These are phyloP conservation scores for Dactylella cylindrospora DNA, from an alignment of 2,329 filamentous ascomycete species.

Conservation along the genomic window DNA sequence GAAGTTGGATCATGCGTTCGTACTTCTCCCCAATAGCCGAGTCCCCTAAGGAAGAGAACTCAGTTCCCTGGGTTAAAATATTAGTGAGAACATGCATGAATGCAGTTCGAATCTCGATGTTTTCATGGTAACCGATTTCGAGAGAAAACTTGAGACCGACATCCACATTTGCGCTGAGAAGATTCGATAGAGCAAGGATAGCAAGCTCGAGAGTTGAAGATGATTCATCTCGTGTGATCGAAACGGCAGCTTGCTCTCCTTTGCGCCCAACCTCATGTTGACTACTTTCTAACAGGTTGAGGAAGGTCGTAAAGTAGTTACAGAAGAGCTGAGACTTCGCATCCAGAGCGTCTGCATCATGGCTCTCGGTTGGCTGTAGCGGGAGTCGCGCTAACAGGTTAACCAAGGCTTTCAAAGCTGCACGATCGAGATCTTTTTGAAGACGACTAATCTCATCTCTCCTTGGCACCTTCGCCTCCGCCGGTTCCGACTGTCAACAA, in stretches of 20 bases:
- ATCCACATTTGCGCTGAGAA: conserved; percentile 70
- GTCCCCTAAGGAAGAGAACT: conserved; percentile 69
- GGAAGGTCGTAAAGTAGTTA: conserved; percentile 69
- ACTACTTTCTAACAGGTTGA: conserved; percentile 59
- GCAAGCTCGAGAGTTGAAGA: conserved; percentile 63
- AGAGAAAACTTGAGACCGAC: conserved; percentile 70
- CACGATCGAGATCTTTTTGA: conserved; percentile 67
- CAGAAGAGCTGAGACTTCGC: conserved; percentile 72
- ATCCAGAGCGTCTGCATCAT: conserved; percentile 67
- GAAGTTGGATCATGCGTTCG: conserved; percentile 64
- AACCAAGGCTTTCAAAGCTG: conserved; percentile 66
- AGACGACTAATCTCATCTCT: conserved; percentile 62
- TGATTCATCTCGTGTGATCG: conserved; percentile 58
- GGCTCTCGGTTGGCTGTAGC: conserved; percentile 66
- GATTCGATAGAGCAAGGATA: conserved; percentile 68
- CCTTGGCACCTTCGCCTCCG: conserved; percentile 50
- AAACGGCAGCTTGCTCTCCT: conserved; percentile 48
- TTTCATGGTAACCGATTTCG: conserved; percentile 70
- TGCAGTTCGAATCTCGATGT: conserved; percentile 68
- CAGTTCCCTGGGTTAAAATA: conserved; percentile 70
- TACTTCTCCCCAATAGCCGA: conserved; percentile 69
- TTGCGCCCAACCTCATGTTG: conserved; percentile 46
- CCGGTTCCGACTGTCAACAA: conserved; percentile 28
- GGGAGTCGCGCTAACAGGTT: conserved; percentile 68
- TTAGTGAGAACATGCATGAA: conserved; percentile 71